Evolutionary conservation across 305 asterid species (phyloP).

Genomic region (Fraxinus baroniana): DNA sequence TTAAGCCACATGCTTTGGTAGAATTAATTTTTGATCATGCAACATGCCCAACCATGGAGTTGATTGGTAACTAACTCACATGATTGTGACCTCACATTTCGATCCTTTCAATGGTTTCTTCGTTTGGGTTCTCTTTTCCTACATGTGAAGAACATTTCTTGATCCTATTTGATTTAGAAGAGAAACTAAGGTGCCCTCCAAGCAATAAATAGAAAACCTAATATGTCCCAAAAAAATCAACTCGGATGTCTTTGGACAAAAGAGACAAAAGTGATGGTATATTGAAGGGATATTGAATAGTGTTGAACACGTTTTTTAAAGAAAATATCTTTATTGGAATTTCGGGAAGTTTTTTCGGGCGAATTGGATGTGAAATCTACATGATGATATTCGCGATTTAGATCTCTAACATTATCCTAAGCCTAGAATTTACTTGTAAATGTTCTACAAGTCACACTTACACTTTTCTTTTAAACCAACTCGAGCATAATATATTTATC

Average conservation of each 20-base stretch:
- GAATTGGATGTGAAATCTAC: not conserved
- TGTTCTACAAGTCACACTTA: not conserved
- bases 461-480: not conserved
- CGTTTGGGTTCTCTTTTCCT: not conserved
- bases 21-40: conserved; percentile 24
- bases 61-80: conserved; percentile 50
- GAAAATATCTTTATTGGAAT: not conserved
- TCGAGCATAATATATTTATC: not conserved
- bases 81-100: conserved; percentile 43
- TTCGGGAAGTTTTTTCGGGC: not conserved
- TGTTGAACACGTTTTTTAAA: not conserved
- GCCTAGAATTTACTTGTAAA: not conserved
- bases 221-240: conserved; percentile 31
- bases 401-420: not conserved
- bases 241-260: not conserved
- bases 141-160: conserved; percentile 18
- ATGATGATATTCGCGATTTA: not conserved
- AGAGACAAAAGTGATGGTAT: not conserved
- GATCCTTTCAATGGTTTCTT: conserved; percentile 4
- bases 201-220: conserved; percentile 37
- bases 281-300: not conserved
- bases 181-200: conserved; percentile 26
- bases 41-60: conserved; percentile 31
- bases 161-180: conserved; percentile 28
- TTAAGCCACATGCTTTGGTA: conserved; percentile 37